Evolutionary conservation across 306 rosid species (phyloP).

Genomic region (Vigna hirtella): DNA sequence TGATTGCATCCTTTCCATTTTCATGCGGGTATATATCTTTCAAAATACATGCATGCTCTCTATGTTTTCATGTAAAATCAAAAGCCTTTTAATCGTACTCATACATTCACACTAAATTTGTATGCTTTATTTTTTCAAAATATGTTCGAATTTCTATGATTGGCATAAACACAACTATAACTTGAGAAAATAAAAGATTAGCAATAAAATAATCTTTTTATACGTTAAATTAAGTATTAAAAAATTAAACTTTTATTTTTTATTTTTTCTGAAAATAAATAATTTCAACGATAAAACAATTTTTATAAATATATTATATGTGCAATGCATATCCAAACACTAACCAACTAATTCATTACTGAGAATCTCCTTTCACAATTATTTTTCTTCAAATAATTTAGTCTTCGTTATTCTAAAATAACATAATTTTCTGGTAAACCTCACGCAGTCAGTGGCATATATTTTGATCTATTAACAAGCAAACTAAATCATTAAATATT

Average conservation of each 20-base stretch:
- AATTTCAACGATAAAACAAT: too few species aligned
- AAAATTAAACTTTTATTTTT: too few species aligned
- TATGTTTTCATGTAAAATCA: too few species aligned
- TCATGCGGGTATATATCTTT: too few species aligned
- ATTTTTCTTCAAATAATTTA: constrained; percentile 10
- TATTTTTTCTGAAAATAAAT: too few species aligned
- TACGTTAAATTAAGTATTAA: background rate
- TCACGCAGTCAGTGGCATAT: background rate
- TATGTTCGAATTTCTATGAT: too few species aligned
- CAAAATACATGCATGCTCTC: too few species aligned
- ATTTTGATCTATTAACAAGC: background rate
- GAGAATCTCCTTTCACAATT: background rate
- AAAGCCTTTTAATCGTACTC: background rate
- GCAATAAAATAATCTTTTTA: background rate
- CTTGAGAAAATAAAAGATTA: too few species aligned
- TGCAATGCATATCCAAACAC: background rate
- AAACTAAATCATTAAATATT: background rate
- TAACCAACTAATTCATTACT: background rate
- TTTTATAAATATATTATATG: too few species aligned
- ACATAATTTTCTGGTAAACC: constrained; percentile 4
- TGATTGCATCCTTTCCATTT: too few species aligned
- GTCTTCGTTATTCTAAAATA: background rate
- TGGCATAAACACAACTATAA: background rate
- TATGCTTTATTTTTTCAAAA: background rate
- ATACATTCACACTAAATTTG: too few species aligned